Conservation (phyloP, 257 asterid species). For the Jaltomata sinuosa region DNA sequence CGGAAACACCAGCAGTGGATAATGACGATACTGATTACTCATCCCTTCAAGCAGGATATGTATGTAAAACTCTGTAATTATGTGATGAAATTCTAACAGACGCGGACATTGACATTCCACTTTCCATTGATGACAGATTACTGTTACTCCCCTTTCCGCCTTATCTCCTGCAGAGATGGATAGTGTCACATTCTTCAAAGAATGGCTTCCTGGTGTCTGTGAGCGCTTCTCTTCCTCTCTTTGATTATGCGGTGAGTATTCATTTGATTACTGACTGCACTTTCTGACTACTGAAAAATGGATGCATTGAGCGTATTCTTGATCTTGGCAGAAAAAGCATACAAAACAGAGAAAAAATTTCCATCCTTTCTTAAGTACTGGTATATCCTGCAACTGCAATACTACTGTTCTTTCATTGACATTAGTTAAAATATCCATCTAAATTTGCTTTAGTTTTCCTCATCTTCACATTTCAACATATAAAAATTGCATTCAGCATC, state of each 20-base stretch:
- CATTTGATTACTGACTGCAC: neutral
- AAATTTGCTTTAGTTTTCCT: neutral
- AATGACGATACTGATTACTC: constrained; percentile 39
- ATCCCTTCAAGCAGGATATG: constrained; percentile 57
- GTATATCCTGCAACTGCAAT: neutral
- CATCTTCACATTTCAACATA: neutral
- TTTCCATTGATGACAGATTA: constrained; percentile 40
- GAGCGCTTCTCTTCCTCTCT: constrained; percentile 9
- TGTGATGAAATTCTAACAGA: neutral
- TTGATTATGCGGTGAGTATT: neutral
- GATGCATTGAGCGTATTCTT: neutral
- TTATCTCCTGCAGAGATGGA: constrained; percentile 54
- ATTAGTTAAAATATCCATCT: neutral
- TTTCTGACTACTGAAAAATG: no score
- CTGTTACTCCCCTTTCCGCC: constrained; percentile 69
- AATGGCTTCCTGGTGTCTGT: constrained; percentile 47
- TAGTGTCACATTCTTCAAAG: constrained; percentile 42
- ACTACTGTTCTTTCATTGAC: neutral
- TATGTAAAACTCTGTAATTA: constrained; percentile 22
- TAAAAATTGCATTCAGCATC: neutral
- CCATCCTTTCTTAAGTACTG: neutral
- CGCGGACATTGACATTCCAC: neutral
- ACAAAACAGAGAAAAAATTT: no score
- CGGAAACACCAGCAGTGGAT: constrained; percentile 30
- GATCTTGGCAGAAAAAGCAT: neutral